Evolutionary conservation across 1,139 yeast species (phyloP).

Genomic region (Taiozyma sp.): DNA sequence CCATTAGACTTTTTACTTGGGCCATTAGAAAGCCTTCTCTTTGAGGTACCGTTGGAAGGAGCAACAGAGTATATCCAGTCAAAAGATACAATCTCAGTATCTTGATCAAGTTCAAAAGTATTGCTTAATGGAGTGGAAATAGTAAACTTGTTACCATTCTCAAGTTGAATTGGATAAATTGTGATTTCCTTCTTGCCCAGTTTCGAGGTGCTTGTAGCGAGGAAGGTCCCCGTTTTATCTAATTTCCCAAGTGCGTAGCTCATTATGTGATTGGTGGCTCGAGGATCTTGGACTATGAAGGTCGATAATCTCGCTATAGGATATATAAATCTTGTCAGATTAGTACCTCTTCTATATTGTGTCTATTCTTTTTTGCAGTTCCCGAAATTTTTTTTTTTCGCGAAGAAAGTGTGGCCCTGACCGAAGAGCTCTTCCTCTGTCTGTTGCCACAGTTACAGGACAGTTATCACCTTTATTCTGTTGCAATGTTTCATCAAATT

Average conservation of each 20-base stretch:
- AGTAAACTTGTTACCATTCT: constrained; percentile 8
- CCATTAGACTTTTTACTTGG: constrained; percentile 3
- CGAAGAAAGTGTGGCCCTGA: neutral
- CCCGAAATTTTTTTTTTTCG: neutral
- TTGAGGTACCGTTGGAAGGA: constrained; percentile 9
- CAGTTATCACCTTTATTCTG: too few relatives aligned
- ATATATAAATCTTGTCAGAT: neutral
- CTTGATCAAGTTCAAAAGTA: constrained; percentile 26
- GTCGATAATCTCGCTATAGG: neutral
- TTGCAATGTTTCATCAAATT: too few relatives aligned
- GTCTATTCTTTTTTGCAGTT: neutral
- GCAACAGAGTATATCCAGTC: constrained; percentile 22
- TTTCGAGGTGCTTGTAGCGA: constrained; percentile 14
- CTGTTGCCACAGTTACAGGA: too few relatives aligned
- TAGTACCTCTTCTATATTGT: neutral
- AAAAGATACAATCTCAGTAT: constrained; percentile 22
- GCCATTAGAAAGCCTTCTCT: constrained; percentile 9
- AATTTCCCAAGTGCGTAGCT: constrained; percentile 3
- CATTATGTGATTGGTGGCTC: neutral
- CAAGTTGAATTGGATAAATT: constrained; percentile 17
- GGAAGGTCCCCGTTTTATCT: constrained; percentile 8
- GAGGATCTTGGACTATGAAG: neutral
- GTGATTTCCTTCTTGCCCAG: constrained; percentile 25
- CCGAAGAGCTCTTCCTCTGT: neutral
- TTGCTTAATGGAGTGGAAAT: constrained; percentile 12